Base-by-base conservation (phyloP, 768 basidiomycete species). In the Lactarius sanguifluus region DNA sequence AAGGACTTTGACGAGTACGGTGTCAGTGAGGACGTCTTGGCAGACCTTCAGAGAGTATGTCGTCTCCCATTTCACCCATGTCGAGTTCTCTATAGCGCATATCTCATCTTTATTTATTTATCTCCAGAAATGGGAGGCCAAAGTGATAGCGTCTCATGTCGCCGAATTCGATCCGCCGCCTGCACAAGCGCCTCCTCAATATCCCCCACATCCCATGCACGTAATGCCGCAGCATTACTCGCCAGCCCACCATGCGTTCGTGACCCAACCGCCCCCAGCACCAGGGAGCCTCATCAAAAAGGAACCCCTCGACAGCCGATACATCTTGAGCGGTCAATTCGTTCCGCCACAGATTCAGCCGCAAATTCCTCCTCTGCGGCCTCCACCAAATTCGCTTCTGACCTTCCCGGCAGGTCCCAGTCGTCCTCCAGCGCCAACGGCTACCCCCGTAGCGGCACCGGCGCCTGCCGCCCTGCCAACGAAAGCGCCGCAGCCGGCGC, bases 1-100 rank as follows among this genome's bases (percentile, higher is more conserved):
- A 81, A 86, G 77, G 96, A 98, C 76, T 99, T 98, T 79, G 96
- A 98, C 76, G 94, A 96, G 75, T 95, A 91, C 73, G 97, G 97
- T 68, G 91, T 99, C 69, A 83, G 88, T 75, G 77, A 98, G 76
- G 92, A 94, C 23, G 89, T 98, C 65, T 81, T 98, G 57, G 87
- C 88, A 71, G 90, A 93, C 59, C 81, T 99, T 64, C 93, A 96
- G 79, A 85, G 86, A 70, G 96, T 96, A 80, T 83, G 90, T 85
- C 64, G 63, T 67, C 66, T 66, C 62, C 45, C 64, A 5, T n/a
- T 62, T 61, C 70, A 57, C 67, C 45, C 59, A 57, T 47, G 32
- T 69, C 59, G 8, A 47, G 65, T 65, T 64, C 55, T 56, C 52
- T 65, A 64, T 66, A 64, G 68, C 73, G 61, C 18, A 52, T 34